A percentile compares a stretch with the other conserved stretches of the same genome.
phyloP scores from a whole-genome alignment of 164 flowering plant species.

The Platanus orientalis region DNA sequence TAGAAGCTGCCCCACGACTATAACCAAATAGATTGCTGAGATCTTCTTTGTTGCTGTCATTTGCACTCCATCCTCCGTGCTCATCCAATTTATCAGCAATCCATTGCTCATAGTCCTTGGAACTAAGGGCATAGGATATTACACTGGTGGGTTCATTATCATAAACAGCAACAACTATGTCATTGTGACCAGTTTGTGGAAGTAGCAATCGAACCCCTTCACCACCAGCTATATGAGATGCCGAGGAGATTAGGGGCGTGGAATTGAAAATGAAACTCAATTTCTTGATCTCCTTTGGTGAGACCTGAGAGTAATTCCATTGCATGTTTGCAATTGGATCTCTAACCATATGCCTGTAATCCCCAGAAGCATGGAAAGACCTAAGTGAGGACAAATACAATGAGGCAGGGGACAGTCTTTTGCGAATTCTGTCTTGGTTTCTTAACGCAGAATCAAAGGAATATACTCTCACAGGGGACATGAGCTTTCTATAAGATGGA shows the following conservation, averaged over 20 bases:
- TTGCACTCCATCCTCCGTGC: slow-evolving; percentile 31
- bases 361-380: slow-evolving; percentile 90
- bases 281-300: slow-evolving; percentile 47
- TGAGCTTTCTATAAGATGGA: slow-evolving; percentile 35
- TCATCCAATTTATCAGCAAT: slow-evolving; percentile 41
- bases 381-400: slow-evolving; percentile 53
- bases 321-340: slow-evolving; percentile 55
- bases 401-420: slow-evolving; percentile 49
- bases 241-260: slow-evolving; percentile 54
- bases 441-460: slow-evolving; percentile 93
- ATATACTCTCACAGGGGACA: slow-evolving; percentile 62
- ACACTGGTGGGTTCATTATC: slow-evolving; percentile 91
- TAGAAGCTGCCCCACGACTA: slow-evolving; percentile 24
- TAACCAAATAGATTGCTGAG: slow-evolving; percentile 9
- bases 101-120: slow-evolving; percentile 68
- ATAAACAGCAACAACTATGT: slow-evolving; percentile 78
- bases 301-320: slow-evolving; percentile 45
- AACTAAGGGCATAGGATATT: slow-evolving; percentile 82
- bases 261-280: slow-evolving; percentile 32
- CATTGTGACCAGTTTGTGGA: slow-evolving; percentile 41
- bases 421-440: slow-evolving; percentile 47
- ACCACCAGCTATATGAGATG: slow-evolving; percentile 47
- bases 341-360: slow-evolving; percentile 61
- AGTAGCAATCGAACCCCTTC: slow-evolving; percentile 69
- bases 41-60: slow-evolving; percentile 27